Percentiles rank a stretch among this genome's conserved stretches.
Conservation (phyloP, 1,139 yeast species). For the Suzukiozyma palmioleophila region DNA sequence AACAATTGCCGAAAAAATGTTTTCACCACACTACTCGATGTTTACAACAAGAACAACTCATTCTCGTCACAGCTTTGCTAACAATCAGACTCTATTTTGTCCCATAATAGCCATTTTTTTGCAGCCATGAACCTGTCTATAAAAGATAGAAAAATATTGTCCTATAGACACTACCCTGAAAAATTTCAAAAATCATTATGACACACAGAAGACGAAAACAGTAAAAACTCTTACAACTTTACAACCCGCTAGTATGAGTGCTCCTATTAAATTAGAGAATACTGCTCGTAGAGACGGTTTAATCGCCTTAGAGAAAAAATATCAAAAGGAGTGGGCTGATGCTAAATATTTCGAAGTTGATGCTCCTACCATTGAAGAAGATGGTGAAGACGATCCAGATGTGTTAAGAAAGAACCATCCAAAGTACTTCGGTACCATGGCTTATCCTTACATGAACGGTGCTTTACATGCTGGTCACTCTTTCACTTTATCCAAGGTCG, state of each 20-base stretch:
- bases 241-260: slow-evolving; percentile 29
- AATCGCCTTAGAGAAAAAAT: slow-evolving; percentile 83
- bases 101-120: not conserved
- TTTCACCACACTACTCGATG: not conserved
- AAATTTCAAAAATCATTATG: not conserved
- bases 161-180: not conserved
- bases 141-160: not conserved
- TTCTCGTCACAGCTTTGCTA: too few species aligned
- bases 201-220: not conserved
- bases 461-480: slow-evolving; percentile 97
- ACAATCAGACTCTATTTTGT: not conserved
- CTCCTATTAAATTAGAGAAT: slow-evolving; percentile 41
- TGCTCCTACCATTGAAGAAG: slow-evolving; percentile 75
- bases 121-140: too few species aligned
- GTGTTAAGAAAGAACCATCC: slow-evolving; percentile 78
- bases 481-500: slow-evolving; percentile 92
- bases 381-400: slow-evolving; percentile 56
- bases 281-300: slow-evolving; percentile 93
- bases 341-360: slow-evolving; percentile 81
- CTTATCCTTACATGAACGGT: slow-evolving; percentile 99
- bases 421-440: slow-evolving; percentile 90
- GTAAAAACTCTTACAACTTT: slow-evolving; percentile 1
- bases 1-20: not conserved
- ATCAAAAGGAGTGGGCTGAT: slow-evolving; percentile 82
- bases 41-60: not conserved